Conservation (phyloP, 2,329 filamentous ascomycete species). For the Pseudohalonectria lignicola region DNA sequence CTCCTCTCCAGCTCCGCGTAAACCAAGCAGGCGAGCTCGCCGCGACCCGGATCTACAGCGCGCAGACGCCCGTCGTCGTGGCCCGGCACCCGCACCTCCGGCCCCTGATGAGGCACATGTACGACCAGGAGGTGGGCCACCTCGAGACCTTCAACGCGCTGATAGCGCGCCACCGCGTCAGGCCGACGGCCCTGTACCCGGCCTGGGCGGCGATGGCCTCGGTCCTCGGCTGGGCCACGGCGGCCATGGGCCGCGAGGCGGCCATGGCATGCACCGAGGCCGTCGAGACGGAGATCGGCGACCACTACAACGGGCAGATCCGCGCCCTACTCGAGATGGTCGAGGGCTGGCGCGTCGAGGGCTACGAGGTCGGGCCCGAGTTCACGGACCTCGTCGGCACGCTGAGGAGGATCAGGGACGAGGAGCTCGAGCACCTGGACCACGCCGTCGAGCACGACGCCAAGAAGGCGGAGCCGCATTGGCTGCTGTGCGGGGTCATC, state of each 20-base stretch:
- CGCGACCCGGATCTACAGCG: constrained; percentile 84
- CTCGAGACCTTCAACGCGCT: constrained; percentile 76
- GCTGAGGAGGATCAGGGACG: constrained; percentile 77
- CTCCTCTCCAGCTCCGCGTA: constrained; percentile 58
- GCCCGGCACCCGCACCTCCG: constrained; percentile 76
- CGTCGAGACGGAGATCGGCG: constrained; percentile 94
- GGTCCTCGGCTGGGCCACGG: constrained; percentile 80
- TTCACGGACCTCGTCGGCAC: constrained; percentile 61
- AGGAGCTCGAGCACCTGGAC: constrained; percentile 94
- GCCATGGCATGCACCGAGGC: constrained; percentile 99
- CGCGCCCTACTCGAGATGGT: constrained; percentile 72
- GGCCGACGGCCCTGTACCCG: constrained; percentile 87
- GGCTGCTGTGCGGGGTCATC: constrained; percentile 78
- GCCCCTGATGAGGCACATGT: constrained; percentile 94
- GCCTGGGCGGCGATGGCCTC: constrained; percentile 76
- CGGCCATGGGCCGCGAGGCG: constrained; percentile 78
- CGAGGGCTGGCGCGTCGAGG: constrained; percentile 59
- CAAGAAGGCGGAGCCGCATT: constrained; percentile 81
- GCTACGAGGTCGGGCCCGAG: constrained; percentile 73
- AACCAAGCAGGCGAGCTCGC: constrained; percentile 98
- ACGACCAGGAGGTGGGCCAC: constrained; percentile 88
- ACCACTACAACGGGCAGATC: constrained; percentile 92
- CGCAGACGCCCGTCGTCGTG: constrained; percentile 75
- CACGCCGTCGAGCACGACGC: constrained; percentile 90
- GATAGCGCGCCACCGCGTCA: constrained; percentile 75